Conservation (phyloP, 495 filamentous ascomycete genomes). For the Neurospora terricola region DNA sequence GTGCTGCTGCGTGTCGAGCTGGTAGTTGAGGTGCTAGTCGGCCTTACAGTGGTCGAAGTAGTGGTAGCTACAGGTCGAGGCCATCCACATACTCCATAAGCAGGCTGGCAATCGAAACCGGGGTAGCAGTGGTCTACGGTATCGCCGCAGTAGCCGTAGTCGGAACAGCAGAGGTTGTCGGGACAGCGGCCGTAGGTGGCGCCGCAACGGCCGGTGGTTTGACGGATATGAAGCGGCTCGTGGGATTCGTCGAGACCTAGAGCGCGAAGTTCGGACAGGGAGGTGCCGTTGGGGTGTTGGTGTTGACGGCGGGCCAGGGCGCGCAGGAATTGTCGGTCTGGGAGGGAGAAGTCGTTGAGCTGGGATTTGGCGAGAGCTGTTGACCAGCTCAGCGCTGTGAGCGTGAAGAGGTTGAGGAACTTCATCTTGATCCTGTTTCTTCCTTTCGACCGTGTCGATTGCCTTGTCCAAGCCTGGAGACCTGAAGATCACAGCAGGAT, state of each 20-base stretch:
- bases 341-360: neutral
- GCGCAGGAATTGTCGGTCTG: neutral
- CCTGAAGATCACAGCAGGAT: neutral
- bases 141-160: slow-evolving; percentile 42
- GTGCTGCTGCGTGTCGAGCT: slow-evolving; percentile 4
- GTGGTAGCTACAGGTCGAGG: slow-evolving; percentile 10
- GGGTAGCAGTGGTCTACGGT: slow-evolving; percentile 38
- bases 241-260: neutral
- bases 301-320: neutral
- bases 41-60: neutral
- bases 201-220: slow-evolving; percentile 14
- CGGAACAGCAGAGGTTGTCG: slow-evolving; percentile 27
- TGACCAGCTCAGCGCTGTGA: neutral
- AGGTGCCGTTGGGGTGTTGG: neutral
- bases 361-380: neutral
- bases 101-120: slow-evolving; percentile 37
- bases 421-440: neutral
- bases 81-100: slow-evolving; percentile 31
- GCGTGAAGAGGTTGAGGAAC: neutral
- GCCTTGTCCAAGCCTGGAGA: neutral
- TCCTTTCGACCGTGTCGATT: neutral
- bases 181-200: slow-evolving; percentile 13
- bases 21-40: slow-evolving; percentile 7
- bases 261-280: neutral
- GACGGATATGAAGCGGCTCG: slow-evolving; percentile 1